Conservation (phyloP, 371 early-diverging fungal species). For the Nematocida ironsii region DNA sequence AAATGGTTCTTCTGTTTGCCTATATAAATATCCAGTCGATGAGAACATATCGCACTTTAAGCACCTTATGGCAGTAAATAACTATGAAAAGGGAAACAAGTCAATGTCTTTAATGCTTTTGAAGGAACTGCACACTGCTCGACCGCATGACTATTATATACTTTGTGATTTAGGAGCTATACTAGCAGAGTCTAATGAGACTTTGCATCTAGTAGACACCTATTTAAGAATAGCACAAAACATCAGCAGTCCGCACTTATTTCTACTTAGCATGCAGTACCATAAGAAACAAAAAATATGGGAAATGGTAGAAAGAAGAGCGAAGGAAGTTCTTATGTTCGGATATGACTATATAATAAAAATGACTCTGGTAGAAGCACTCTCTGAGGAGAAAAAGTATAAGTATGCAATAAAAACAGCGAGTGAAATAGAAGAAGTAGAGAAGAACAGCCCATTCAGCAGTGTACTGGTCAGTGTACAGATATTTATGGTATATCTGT, state of each 20-base stretch:
- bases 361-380: slow-evolving; percentile 46
- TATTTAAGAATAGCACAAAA: slow-evolving; percentile 5
- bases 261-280: slow-evolving; percentile 12
- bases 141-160: slow-evolving; percentile 32
- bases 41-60: neutral
- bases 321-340: slow-evolving; percentile 25
- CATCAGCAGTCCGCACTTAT: neutral
- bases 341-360: slow-evolving; percentile 28
- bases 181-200: neutral
- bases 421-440: slow-evolving; percentile 5
- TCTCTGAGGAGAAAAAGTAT: slow-evolving; percentile 37
- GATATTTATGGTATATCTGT: slow-evolving; percentile 20
- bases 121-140: slow-evolving; percentile 4
- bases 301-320: slow-evolving; percentile 33
- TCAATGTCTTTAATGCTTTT: neutral
- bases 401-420: slow-evolving; percentile 28
- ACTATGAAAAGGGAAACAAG: slow-evolving; percentile 21
- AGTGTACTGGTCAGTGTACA: neutral
- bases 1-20: neutral
- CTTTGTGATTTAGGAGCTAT: slow-evolving; percentile 19
- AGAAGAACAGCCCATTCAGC: neutral
- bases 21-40: slow-evolving; percentile 2
- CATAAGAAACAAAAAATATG: slow-evolving; percentile 7
- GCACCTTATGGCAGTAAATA: slow-evolving; percentile 18
- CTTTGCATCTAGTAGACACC: neutral